Evolutionary conservation across 225 moss, liverwort and hornwort species (phyloP), one percentile per base, ranked within the genome.

Genomic region (Climacium dendroides): DNA sequence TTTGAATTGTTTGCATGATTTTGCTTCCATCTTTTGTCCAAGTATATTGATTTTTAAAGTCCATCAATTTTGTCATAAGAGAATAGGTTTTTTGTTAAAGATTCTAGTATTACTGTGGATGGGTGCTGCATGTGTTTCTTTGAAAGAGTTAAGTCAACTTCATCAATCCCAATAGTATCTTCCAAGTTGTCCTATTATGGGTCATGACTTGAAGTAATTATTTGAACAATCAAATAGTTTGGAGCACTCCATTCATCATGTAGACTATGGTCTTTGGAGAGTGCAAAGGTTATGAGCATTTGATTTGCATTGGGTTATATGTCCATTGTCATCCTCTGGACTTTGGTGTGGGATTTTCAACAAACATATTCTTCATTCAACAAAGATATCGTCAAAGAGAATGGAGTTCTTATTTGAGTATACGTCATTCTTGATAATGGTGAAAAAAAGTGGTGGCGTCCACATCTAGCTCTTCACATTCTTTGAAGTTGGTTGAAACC

Each of bases 361-460:
- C 50, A n/a, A 63, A 63, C 1, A 0, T 24, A n/a, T 2, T 82
- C 8, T 50, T 13, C 25, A 52, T n/a, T 26, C 13, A 35, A n/a
- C n/a, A n/a, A n/a, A n/a, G n/a, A n/a, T 35, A 5, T 50, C 50
- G 25, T 26, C 3, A 3, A 50, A 48, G 55, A 55, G 3, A 3
- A 41, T 58, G 28, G 45, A 73, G 47, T 41, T 29, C 28, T 39
- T 60, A 19, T 30, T 59, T 79, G 59, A 58, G 10, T n/a, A 35
- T 11, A 78, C 17, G 10, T 74, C 19, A 34, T 30, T 13, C 19
- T 70, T 73, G 47, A 23, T 10, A 24, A n/a, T n/a, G 15, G n/a
- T 4, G 0, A 54, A n/a, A 25, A n/a, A 37, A 54, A 37, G 17
- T 37, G 7, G 37, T 55, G 37, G 20, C 2, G 0, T n/a, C n/a